Conservation (phyloP, 2,329 filamentous ascomycete genomes). For the Penicillium griseofulvum region DNA sequence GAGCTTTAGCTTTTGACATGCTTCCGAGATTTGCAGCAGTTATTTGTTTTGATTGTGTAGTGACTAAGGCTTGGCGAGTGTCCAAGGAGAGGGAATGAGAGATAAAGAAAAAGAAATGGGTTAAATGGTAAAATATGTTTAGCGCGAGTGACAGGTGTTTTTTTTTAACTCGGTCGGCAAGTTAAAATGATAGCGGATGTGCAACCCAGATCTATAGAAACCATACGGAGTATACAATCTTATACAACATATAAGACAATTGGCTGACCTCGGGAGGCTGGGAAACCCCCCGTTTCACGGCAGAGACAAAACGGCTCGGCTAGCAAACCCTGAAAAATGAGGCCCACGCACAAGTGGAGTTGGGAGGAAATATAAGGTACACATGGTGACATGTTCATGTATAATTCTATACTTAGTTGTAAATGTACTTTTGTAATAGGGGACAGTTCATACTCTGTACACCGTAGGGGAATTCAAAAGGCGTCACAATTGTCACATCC, state of each 20-base stretch:
- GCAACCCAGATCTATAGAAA: slow-evolving; percentile 7
- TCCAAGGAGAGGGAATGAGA: background rate
- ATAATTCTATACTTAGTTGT: background rate
- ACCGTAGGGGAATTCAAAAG: background rate
- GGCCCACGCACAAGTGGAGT: slow-evolving; percentile 13
- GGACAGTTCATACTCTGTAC: too few species aligned
- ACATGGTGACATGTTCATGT: background rate
- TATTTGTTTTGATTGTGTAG: background rate
- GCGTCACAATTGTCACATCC: background rate
- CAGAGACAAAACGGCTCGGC: slow-evolving; percentile 20
- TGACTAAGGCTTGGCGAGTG: background rate
- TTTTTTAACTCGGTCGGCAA: slow-evolving; percentile 5
- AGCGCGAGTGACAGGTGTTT: background rate
- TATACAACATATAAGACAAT: slow-evolving; percentile 4
- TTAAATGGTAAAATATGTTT: background rate
- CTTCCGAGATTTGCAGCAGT: background rate
- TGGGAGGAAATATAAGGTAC: background rate
- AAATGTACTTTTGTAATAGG: background rate
- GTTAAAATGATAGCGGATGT: slow-evolving; percentile 12
- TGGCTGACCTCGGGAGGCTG: background rate
- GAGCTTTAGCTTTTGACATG: slow-evolving; percentile 3
- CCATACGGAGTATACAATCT: too few species aligned
- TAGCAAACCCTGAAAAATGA: slow-evolving; percentile 17
- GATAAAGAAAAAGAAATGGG: background rate
- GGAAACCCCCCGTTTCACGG: slow-evolving; percentile 15